Evolutionary conservation across 441 rosid genomes (phyloP), one percentile per base, ranked within the genome.

Genomic region (Erysimum pusillum): DNA sequence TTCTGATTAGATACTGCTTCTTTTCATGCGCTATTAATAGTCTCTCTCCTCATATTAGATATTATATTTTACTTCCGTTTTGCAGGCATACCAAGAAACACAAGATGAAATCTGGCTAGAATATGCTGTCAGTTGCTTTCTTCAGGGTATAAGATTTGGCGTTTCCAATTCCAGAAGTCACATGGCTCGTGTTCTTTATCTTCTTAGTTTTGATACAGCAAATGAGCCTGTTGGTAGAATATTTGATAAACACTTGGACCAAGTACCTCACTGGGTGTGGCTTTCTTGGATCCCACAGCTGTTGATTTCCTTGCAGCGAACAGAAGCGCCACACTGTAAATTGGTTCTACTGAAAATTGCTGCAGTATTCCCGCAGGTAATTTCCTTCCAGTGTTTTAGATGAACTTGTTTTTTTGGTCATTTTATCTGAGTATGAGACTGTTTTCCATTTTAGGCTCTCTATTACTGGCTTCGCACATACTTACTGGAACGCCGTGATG

Each of bases 211-310:
- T 77, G 99, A 96, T 83, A 91, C 95, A 68, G 83, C 92, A 76
- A 89, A 83, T 80, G 98, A 94, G 80, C 83, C 94, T 32, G 98
- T 96, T 68, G 98, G 99, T 42, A 92, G 95, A 90, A 87, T 94
- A 53, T 96, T 96, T 83, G 98, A 94, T 82, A 96, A 92, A 80
- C 89, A 87, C 80, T 80, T 90, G 81, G 98, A 96, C 61, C 99
- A 96, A 83, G 90, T 94, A 70, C 98, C 99, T 36, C 89, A 92
- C 81, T 96, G 99, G 99, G 98, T 32, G 73, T 96, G 99, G 99
- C 98, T 94, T 81, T 86, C 97, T 74, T 96, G 98, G 99, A 92
- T 96, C 77, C 99, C 98, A 2, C 99, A 96, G 84, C 82, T 96
- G 36, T 85, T 96, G 77, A 94, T 96, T 79, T 96, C 99, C 76